Conservation (phyloP, 1,284 basidiomycete genomes). For the Flammula alnicola region DNA sequence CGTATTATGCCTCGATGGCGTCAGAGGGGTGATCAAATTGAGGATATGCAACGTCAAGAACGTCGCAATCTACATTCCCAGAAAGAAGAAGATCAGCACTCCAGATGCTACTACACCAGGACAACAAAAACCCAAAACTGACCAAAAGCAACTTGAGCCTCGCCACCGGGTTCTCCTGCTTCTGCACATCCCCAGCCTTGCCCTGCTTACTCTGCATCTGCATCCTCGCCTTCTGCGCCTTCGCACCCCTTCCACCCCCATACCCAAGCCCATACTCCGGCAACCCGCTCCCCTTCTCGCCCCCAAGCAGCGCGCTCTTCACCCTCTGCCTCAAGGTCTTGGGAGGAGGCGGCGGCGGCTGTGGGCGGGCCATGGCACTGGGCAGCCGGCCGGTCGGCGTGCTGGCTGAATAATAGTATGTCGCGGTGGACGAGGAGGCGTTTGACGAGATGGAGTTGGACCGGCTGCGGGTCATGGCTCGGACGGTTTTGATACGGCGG, state of each 20-base stretch:
- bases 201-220: slow-evolving; percentile 35
- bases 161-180: slow-evolving; percentile 80
- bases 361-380: slow-evolving; percentile 33
- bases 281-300: slow-evolving; percentile 69
- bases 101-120: slow-evolving; percentile 9
- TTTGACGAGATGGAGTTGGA: slow-evolving; percentile 35
- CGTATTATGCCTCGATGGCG: slow-evolving; percentile 51
- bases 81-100: slow-evolving; percentile 9
- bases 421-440: slow-evolving; percentile 26
- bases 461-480: slow-evolving; percentile 44
- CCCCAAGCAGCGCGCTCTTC: slow-evolving; percentile 61
- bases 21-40: slow-evolving; percentile 93
- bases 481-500: slow-evolving; percentile 52
- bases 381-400: slow-evolving; percentile 13
- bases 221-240: slow-evolving; percentile 61
- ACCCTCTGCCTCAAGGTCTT: slow-evolving; percentile 43
- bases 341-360: slow-evolving; percentile 22
- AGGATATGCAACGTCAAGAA: slow-evolving; percentile 91
- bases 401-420: not conserved
- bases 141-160: slow-evolving; percentile 90
- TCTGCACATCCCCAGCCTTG: slow-evolving; percentile 37
- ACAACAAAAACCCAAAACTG: slow-evolving; percentile 32
- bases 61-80: slow-evolving; percentile 74
- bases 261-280: slow-evolving; percentile 32
- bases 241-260: slow-evolving; percentile 53